These are phyloP conservation scores for Sclerospora graminicola DNA, from an alignment of 352 stramenopile species.

Conservation along the genomic window DNA sequence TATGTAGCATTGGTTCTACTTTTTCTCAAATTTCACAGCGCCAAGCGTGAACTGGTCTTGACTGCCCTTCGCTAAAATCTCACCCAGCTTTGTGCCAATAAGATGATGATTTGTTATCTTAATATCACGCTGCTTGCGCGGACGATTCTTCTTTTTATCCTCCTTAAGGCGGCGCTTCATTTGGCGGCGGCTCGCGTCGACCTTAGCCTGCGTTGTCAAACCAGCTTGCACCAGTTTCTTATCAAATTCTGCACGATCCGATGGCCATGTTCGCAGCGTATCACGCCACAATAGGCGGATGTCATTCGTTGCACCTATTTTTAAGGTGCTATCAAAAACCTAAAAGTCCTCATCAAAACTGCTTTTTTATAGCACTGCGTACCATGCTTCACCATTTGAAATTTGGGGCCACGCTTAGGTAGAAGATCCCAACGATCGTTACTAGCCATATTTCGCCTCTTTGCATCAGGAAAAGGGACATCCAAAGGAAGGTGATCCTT, in stretches of 20 bases:
- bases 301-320: conserved; percentile 67
- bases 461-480: conserved; percentile 63
- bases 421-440: conserved; percentile 68
- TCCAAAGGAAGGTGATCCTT: conserved; percentile 74
- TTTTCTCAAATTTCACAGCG: conserved; percentile 73
- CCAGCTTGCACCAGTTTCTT: conserved; percentile 71
- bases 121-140: conserved; percentile 78
- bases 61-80: conserved; percentile 69
- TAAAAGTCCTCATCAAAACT: background rate
- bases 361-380: conserved; percentile 1
- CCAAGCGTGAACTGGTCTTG: conserved; percentile 76
- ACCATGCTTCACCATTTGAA: conserved; percentile 75
- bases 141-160: conserved; percentile 72
- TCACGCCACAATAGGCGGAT: conserved; percentile 78
- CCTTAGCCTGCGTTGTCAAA: conserved; percentile 74
- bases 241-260: conserved; percentile 68
- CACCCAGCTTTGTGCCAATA: conserved; percentile 75
- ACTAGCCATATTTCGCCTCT: conserved; percentile 41
- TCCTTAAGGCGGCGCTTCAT: conserved; percentile 74
- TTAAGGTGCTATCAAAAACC: conserved; percentile 3
- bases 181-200: conserved; percentile 66
- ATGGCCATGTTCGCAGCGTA: conserved; percentile 58
- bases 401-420: conserved; percentile 59
- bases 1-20: conserved; percentile 22
- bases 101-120: conserved; percentile 86